A percentile compares a stretch with the other conserved stretches of the same genome.
These are phyloP conservation scores for Zygosaccharomyces kombuchaensis DNA, from an alignment of 805 yeast species.

Conservation along the genomic window DNA sequence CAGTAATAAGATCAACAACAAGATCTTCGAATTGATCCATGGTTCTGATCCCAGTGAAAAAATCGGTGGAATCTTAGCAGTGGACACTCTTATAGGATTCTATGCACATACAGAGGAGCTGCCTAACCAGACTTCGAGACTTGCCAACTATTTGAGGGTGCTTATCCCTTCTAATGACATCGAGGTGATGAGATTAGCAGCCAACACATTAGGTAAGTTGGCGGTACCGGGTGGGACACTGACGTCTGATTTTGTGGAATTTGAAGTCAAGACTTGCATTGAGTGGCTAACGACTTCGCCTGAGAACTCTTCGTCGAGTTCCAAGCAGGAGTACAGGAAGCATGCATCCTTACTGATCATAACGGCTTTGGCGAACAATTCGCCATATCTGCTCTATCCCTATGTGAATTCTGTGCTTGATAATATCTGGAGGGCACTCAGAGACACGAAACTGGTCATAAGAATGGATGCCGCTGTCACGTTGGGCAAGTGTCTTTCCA, in stretches of 20 bases:
- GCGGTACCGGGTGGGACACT: conserved; percentile 87
- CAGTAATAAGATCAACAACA: conserved; percentile 80
- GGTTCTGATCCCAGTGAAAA: conserved; percentile 67
- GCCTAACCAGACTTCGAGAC: conserved; percentile 82
- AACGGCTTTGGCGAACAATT: conserved; percentile 76
- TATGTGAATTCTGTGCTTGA: conserved; percentile 75
- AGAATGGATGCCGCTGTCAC: conserved; percentile 83
- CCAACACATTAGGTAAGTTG: conserved; percentile 79
- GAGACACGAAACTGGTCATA: conserved; percentile 71
- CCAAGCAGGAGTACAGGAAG: conserved; percentile 76
- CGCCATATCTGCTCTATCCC: conserved; percentile 77
- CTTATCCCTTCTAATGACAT: conserved; percentile 78
- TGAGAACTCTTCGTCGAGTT: conserved; percentile 40
- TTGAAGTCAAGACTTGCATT: conserved; percentile 80
- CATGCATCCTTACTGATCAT: conserved; percentile 88
- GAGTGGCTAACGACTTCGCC: conserved; percentile 77
- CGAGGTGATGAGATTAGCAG: conserved; percentile 82
- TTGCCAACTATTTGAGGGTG: conserved; percentile 81
- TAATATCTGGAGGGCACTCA: conserved; percentile 80
- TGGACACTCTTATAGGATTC: conserved; percentile 79
- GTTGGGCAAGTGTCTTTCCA: conserved; percentile 69
- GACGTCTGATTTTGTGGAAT: conserved; percentile 89
- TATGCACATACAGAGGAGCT: conserved; percentile 80
- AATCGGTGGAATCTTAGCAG: conserved; percentile 88
- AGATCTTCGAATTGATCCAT: conserved; percentile 79